Percentiles rank a stretch among this genome's conserved stretches.
Conservation (phyloP, 768 basidiomycete genomes). For the Leccinum disarticulatum region DNA sequence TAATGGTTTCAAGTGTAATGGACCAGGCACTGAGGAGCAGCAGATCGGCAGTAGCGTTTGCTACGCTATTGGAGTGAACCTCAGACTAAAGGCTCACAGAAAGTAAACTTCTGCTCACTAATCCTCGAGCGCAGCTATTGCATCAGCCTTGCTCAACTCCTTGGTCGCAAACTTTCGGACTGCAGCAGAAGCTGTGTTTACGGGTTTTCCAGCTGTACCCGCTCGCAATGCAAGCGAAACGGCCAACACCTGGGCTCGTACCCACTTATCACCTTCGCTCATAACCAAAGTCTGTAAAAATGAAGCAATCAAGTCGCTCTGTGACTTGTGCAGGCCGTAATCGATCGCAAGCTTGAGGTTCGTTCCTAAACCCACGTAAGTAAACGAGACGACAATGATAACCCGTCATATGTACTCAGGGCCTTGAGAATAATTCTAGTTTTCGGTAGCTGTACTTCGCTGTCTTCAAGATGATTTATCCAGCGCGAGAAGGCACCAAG, state of each 20-base stretch:
- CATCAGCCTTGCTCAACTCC: constrained; percentile 73
- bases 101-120: constrained; percentile 59
- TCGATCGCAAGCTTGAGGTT: constrained; percentile 94
- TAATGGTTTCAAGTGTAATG: no score
- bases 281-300: constrained; percentile 95
- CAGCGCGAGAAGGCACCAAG: constrained; percentile 90
- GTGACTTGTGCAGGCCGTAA: constrained; percentile 75
- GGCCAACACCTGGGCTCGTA: constrained; percentile 66
- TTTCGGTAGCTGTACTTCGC: constrained; percentile 64
- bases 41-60: constrained; percentile 87
- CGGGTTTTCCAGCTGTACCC: constrained; percentile 70
- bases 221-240: constrained; percentile 69
- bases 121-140: constrained; percentile 84
- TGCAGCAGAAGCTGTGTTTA: constrained; percentile 68
- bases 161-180: constrained; percentile 86
- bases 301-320: constrained; percentile 84
- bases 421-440: constrained; percentile 77
- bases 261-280: constrained; percentile 94
- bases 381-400: constrained; percentile 76
- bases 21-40: constrained; percentile 83
- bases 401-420: constrained; percentile 57
- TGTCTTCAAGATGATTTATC: constrained; percentile 85
- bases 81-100: background rate
- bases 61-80: constrained; percentile 50
- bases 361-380: constrained; percentile 63